Evolutionary conservation across 1,139 yeast species (phyloP), one percentile per base, ranked within the genome.

Genomic region (Pichiaceae sp.): DNA sequence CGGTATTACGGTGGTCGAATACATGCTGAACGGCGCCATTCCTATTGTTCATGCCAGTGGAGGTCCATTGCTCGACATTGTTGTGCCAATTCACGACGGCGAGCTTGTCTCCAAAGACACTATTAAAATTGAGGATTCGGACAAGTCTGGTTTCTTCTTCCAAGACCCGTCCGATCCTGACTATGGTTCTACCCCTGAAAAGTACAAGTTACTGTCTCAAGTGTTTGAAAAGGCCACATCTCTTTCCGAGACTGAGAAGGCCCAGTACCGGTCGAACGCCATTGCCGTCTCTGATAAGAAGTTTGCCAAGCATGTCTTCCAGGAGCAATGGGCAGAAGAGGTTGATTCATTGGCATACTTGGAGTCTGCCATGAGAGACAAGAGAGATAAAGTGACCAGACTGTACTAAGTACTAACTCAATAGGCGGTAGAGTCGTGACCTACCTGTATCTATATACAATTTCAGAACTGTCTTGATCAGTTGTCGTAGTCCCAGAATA

Each of bases 1-100:
- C 56, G 99, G 99, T 16, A 93, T 93, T 53, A 94, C 96, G 2
- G 93, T 91, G 6, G 98, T 91, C 7, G 99, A 93, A 59, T 89
- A 89, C 54, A 68, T 84, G 64, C 80, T 93, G 2, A 74, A 85
- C 38, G 97, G 97, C 0, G 70, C 83, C 17, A 75, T 91, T 16
- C 96, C 98, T 1, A 64, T 93, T 3, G 91, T 78, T 3, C 98
- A 93, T 60, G 94, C 95, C 4, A 82, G 95, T 36, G 95, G 96
- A 0, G 99, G 99, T 0, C 99, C 99, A 11, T 66, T 74, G 38
- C 64, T 80, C 42, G 99, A 93, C 57, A 91, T 93, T 43, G 91
- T 85, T 8, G 69, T 71, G 8, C 76, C 77, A 8, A 68, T 71
- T 57, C 71, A 73, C 38, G 47, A 48, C 6, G 28, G 30, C 17